phyloP scores from a whole-genome alignment of 2,329 filamentous ascomycete genomes.

The Alternaria sp. region DNA sequence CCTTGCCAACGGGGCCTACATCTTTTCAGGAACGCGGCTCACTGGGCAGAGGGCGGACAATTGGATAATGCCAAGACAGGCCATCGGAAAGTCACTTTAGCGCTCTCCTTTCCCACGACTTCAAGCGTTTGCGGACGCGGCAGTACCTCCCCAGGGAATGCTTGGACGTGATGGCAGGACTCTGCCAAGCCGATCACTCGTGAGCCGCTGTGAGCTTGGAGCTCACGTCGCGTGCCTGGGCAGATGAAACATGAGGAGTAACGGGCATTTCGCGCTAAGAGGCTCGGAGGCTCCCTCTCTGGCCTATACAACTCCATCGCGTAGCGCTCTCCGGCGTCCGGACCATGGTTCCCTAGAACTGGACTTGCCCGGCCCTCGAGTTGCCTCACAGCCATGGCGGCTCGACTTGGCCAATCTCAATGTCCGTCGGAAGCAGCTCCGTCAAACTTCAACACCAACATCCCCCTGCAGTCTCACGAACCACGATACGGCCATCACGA shows the following conservation, averaged over 20 bases:
- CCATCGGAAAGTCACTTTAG: conserved; percentile 18
- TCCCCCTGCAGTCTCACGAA: background rate
- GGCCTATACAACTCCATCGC: conserved; percentile 1
- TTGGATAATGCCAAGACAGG: conserved; percentile 16
- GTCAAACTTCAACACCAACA: background rate
- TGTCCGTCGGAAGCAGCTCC: background rate
- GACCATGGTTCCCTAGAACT: conserved; percentile 5
- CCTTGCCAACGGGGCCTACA: conserved; percentile 20
- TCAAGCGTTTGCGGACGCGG: conserved; percentile 14
- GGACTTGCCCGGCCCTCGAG: conserved; percentile 2
- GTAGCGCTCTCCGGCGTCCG: conserved; percentile 4
- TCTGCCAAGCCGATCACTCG: conserved; percentile 4
- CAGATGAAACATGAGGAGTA: conserved; percentile 6
- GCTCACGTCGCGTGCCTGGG: conserved; percentile 19
- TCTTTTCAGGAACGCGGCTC: conserved; percentile 30
- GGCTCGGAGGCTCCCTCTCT: background rate
- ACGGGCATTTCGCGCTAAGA: conserved; percentile 11
- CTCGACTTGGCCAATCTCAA: background rate
- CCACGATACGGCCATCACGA: background rate
- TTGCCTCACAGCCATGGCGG: background rate
- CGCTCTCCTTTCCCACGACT: conserved; percentile 12
- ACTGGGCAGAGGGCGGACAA: conserved; percentile 15
- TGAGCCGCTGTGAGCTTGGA: conserved; percentile 2
- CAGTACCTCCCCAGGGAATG: conserved; percentile 5
- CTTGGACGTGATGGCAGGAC: conserved; percentile 5